phyloP scores from a whole-genome alignment of 1,284 basidiomycete genomes.

The Rhodotorula sp. region DNA sequence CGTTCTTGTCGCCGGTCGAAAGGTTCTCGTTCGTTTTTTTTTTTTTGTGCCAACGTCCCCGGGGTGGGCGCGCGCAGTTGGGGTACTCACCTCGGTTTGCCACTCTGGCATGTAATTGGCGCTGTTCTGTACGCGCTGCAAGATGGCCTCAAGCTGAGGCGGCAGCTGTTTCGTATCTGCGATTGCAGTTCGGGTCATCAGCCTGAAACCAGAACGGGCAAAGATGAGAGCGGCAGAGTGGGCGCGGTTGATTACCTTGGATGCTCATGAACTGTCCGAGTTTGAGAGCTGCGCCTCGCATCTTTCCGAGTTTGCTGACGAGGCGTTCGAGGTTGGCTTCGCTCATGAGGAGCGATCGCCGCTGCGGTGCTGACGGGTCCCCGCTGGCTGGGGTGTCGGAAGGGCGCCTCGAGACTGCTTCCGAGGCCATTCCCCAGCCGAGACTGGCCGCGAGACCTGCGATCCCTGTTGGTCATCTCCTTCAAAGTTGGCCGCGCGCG shows the following conservation, averaged over 20 bases:
- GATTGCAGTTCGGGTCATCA: background rate
- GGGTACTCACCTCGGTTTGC: slow-evolving; percentile 96
- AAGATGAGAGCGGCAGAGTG: too few species aligned
- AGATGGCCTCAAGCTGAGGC: slow-evolving; percentile 81
- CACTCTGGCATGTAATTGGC: slow-evolving; percentile 99
- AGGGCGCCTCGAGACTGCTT: slow-evolving; percentile 50
- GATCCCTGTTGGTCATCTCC: too few species aligned
- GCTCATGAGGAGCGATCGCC: slow-evolving; percentile 65
- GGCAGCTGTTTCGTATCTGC: slow-evolving; percentile 83
- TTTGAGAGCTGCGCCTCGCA: slow-evolving; percentile 96
- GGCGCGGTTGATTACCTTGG: slow-evolving; percentile 82
- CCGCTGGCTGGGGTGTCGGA: background rate
- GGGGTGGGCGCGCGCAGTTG: too few species aligned
- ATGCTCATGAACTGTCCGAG: slow-evolving; percentile 97
- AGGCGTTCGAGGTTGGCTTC: slow-evolving; percentile 85
- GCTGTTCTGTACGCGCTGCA: slow-evolving; percentile 86
- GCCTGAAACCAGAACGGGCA: too few species aligned
- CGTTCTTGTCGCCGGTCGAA: too few species aligned
- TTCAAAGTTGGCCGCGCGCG: too few species aligned
- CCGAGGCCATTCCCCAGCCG: slow-evolving; percentile 60
- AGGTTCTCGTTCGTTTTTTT: too few species aligned
- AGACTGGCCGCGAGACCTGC: slow-evolving; percentile 69
- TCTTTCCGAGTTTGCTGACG: slow-evolving; percentile 85
- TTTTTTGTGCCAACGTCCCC: too few species aligned
- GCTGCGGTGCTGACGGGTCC: background rate